Conservation (phyloP, 2,329 filamentous ascomycete genomes). For the Aspergillus sp. region DNA sequence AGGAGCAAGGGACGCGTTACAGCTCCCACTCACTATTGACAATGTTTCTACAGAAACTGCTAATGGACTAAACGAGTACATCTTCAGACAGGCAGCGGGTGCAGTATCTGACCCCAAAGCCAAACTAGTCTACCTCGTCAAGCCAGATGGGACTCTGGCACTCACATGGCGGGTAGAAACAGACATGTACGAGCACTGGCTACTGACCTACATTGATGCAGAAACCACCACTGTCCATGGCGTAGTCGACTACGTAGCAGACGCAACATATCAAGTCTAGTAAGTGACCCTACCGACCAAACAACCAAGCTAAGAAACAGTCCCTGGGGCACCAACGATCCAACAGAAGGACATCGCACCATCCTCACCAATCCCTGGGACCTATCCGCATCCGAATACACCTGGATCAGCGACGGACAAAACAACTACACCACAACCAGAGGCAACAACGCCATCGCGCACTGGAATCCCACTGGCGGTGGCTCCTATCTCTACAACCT, state of each 20-base stretch:
- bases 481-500: constrained; percentile 10
- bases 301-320: constrained; percentile 1
- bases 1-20: background rate
- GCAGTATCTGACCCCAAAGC: constrained; percentile 17
- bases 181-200: constrained; percentile 17
- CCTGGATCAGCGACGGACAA: constrained; percentile 16
- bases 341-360: constrained; percentile 14
- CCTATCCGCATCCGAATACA: constrained; percentile 11
- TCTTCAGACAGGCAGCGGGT: constrained; percentile 13
- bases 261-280: constrained; percentile 20
- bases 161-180: constrained; percentile 19
- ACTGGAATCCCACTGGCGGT: constrained; percentile 15
- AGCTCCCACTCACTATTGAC: constrained; percentile 8
- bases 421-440: constrained; percentile 15
- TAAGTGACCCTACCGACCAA: background rate
- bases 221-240: constrained; percentile 11
- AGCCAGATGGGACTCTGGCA: constrained; percentile 4
- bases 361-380: constrained; percentile 19
- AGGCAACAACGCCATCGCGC: constrained; percentile 20
- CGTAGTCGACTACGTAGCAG: constrained; percentile 18
- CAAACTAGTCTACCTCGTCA: constrained; percentile 16
- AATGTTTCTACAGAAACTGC: background rate
- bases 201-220: constrained; percentile 19
- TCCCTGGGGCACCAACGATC: constrained; percentile 18
- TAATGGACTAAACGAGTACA: constrained; percentile 2